Percentiles rank a stretch among this genome's conserved stretches.
phyloP scores from a whole-genome alignment of 2,329 filamentous ascomycete species.

The Blumeria hordei region DNA sequence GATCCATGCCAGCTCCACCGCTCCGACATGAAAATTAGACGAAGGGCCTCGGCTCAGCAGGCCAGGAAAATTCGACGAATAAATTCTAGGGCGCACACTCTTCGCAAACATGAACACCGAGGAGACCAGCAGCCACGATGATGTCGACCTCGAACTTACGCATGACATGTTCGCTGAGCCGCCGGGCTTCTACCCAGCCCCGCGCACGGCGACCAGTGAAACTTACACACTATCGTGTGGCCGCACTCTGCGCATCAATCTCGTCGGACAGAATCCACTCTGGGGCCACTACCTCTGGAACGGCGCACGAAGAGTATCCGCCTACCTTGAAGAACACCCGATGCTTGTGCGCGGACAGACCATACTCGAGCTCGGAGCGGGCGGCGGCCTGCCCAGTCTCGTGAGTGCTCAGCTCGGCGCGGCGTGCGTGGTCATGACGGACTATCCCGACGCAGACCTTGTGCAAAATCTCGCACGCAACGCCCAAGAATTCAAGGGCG shows the following conservation, averaged over 20 bases:
- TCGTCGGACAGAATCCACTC: slow-evolving; percentile 69
- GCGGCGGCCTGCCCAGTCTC: slow-evolving; percentile 62
- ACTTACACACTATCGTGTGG: slow-evolving; percentile 46
- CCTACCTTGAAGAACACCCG: slow-evolving; percentile 52
- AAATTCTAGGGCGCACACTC: no score
- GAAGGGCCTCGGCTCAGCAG: no score
- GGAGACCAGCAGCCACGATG: not conserved
- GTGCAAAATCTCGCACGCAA: slow-evolving; percentile 59
- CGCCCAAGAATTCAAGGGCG: slow-evolving; percentile 25
- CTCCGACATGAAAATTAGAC: no score
- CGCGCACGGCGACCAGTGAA: slow-evolving; percentile 50
- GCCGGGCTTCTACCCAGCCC: slow-evolving; percentile 53
- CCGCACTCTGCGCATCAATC: slow-evolving; percentile 28
- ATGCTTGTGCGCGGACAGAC: slow-evolving; percentile 37
- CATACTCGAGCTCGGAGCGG: slow-evolving; percentile 77
- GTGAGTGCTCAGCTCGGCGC: slow-evolving; percentile 54
- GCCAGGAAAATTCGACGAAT: no score
- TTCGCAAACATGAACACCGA: not conserved
- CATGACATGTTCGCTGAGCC: slow-evolving; percentile 44
- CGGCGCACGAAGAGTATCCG: slow-evolving; percentile 52
- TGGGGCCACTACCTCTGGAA: slow-evolving; percentile 91
- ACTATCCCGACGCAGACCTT: slow-evolving; percentile 72
- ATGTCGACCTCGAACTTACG: slow-evolving; percentile 20
- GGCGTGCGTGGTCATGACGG: slow-evolving; percentile 49
- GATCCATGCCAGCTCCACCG: no score